Evolutionary conservation across 352 stramenopile genomes (phyloP).

Genomic region (Aphanomyces cochlioides): DNA sequence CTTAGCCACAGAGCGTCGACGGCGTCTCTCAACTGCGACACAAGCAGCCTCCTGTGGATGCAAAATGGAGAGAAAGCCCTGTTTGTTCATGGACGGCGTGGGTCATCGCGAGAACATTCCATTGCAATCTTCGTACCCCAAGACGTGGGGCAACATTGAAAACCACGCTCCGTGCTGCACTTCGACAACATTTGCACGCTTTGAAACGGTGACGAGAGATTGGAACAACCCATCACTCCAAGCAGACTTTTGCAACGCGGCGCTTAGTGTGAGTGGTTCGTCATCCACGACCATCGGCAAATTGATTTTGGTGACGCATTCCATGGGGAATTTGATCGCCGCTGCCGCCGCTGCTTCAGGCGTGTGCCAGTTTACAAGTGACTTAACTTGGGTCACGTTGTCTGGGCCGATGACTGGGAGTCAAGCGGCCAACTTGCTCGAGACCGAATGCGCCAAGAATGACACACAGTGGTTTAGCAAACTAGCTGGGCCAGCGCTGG

Average conservation of each 20-base stretch:
- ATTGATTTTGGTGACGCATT: conserved; percentile 41
- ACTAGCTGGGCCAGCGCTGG: not conserved
- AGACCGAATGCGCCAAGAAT: too few relatives aligned
- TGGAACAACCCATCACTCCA: conserved; percentile 35
- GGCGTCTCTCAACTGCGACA: too few relatives aligned
- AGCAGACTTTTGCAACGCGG: conserved; percentile 32
- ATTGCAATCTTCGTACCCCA: conserved; percentile 23
- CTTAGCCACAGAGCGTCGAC: too few relatives aligned
- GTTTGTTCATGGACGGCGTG: conserved; percentile 47
- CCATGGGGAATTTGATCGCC: conserved; percentile 48
- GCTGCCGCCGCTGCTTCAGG: conserved; percentile 33
- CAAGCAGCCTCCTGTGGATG: not conserved
- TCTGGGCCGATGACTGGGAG: conserved; percentile 39
- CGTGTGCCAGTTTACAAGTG: conserved; percentile 34
- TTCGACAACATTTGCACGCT: conserved; percentile 35
- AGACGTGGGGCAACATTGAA: conserved; percentile 35
- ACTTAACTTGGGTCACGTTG: conserved; percentile 47
- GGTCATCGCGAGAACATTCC: conserved; percentile 33
- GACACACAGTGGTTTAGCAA: too few relatives aligned
- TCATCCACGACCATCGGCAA: conserved; percentile 31
- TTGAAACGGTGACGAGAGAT: conserved; percentile 32
- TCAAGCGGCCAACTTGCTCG: not conserved
- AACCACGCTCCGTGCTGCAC: conserved; percentile 43
- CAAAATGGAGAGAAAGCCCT: conserved; percentile 33
- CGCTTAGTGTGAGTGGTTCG: conserved; percentile 24